phyloP scores from a whole-genome alignment of 495 filamentous ascomycete genomes.

The Neurospora intermedia region DNA sequence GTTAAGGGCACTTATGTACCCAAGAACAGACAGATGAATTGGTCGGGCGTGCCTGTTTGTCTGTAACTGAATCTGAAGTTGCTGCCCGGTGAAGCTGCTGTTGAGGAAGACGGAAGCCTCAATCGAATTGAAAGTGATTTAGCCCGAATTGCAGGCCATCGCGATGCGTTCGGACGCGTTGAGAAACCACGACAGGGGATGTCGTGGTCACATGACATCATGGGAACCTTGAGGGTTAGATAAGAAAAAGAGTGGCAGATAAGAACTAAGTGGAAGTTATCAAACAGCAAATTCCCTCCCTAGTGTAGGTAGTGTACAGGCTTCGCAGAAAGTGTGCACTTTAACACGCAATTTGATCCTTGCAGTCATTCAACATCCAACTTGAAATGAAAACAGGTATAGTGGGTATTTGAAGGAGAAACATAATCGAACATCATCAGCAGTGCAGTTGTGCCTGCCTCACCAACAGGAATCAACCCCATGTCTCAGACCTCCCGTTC shows the following conservation, averaged over 20 bases:
- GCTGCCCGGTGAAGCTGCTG: background rate
- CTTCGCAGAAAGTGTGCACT: background rate
- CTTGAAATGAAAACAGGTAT: background rate
- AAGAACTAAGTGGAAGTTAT: background rate
- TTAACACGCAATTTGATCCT: too few species aligned
- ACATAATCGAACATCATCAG: background rate
- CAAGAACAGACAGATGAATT: background rate
- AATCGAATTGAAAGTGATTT: background rate
- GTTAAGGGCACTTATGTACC: background rate
- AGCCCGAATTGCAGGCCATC: background rate
- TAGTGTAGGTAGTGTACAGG: too few species aligned
- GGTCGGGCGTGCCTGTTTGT: background rate
- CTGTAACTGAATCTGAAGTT: background rate
- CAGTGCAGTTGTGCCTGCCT: background rate
- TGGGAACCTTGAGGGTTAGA: background rate
- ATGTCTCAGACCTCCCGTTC: constrained; percentile 7
- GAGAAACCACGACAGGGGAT: background rate
- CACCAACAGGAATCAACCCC: background rate
- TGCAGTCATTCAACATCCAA: too few species aligned
- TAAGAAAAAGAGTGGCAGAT: background rate
- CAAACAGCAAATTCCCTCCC: too few species aligned
- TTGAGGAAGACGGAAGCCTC: background rate
- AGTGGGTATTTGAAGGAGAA: background rate
- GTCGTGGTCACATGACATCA: constrained; percentile 6
- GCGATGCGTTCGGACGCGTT: background rate